Conservation (phyloP, 2,329 filamentous ascomycete species). For the Monilinia aucupariae region DNA sequence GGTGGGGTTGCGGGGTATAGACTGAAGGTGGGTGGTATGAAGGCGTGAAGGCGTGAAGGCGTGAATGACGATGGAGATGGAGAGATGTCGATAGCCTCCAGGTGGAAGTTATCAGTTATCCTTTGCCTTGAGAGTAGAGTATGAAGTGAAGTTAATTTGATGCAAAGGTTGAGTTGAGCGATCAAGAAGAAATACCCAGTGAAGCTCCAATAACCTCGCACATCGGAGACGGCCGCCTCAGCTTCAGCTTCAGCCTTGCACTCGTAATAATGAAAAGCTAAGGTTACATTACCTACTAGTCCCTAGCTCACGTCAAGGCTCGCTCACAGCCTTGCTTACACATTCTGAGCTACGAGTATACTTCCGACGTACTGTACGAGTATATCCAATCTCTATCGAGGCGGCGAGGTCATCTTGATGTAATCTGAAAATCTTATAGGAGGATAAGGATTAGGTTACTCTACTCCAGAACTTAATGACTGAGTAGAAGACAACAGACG, state of each 20-base stretch:
- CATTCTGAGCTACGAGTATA: too few species aligned
- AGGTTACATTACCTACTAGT: background rate
- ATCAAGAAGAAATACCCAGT: background rate
- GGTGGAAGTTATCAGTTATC: background rate
- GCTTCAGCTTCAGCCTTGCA: slow-evolving; percentile 14
- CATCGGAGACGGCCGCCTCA: slow-evolving; percentile 26
- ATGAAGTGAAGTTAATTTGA: too few species aligned
- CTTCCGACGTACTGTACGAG: too few species aligned
- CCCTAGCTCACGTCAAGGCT: background rate
- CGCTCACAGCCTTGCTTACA: background rate
- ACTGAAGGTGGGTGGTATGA: background rate
- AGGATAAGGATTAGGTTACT: too few species aligned
- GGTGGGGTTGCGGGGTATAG: slow-evolving; percentile 11
- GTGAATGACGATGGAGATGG: background rate
- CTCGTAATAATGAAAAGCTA: background rate
- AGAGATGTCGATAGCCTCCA: background rate
- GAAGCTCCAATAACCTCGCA: slow-evolving; percentile 17
- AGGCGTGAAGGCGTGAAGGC: background rate
- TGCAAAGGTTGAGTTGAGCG: too few species aligned
- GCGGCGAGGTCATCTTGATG: background rate
- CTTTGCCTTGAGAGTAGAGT: too few species aligned
- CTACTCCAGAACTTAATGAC: too few species aligned
- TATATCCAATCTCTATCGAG: too few species aligned
- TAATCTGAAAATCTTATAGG: background rate
- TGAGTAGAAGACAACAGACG: background rate